Evolutionary conservation across 2,329 filamentous ascomycete genomes (phyloP).

Genomic region (Akanthomyces uredinophilus): DNA sequence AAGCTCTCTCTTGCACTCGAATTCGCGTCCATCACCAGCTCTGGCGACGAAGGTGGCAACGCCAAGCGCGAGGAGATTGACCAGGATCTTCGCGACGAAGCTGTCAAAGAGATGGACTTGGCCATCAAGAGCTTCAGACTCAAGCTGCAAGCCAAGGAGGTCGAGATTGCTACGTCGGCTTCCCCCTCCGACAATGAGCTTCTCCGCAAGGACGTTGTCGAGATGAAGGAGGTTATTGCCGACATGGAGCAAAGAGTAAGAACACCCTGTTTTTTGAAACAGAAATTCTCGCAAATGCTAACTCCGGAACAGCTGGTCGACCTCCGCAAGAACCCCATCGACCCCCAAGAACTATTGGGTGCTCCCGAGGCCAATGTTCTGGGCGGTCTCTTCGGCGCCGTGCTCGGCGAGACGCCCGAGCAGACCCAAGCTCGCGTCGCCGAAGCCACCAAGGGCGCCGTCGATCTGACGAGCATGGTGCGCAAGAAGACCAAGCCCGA

Average conservation of each 20-base stretch:
- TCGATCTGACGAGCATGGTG: conserved; percentile 68
- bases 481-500: conserved; percentile 53
- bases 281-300: neutral
- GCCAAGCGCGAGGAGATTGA: conserved; percentile 53
- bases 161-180: conserved; percentile 56
- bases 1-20: conserved; percentile 94
- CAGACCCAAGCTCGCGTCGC: conserved; percentile 61
- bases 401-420: conserved; percentile 56
- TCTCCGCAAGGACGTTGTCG: conserved; percentile 56
- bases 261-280: conserved; percentile 8
- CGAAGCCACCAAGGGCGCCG: conserved; percentile 69
- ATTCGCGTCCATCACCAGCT: conserved; percentile 74
- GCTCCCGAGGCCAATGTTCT: conserved; percentile 38
- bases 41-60: conserved; percentile 42
- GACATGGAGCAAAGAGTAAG: conserved; percentile 73
- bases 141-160: conserved; percentile 66
- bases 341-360: conserved; percentile 33
- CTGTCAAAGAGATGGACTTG: conserved; percentile 63
- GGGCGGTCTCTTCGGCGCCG: conserved; percentile 58
- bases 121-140: conserved; percentile 68
- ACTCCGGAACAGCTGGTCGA: conserved; percentile 54
- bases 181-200: conserved; percentile 63
- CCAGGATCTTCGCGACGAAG: conserved; percentile 65
- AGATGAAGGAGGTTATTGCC: conserved; percentile 71
- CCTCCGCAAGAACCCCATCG: conserved; percentile 54